Evolutionary conservation across 768 basidiomycete species (phyloP).

Genomic region (Boletus rubroflammeus): DNA sequence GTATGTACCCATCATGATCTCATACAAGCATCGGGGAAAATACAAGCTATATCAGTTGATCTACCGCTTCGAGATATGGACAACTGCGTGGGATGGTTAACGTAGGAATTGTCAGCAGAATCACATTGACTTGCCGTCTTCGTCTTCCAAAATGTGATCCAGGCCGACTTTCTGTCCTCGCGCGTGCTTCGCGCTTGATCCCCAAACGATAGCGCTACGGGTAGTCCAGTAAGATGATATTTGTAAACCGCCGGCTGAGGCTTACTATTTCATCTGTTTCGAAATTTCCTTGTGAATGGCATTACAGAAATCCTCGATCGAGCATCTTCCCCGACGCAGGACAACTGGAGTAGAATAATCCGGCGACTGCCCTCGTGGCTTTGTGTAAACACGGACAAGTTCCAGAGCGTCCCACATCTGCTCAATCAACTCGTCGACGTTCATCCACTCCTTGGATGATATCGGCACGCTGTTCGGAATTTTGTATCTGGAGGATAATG

Average conservation of each 20-base stretch:
- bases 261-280: constrained; percentile 95
- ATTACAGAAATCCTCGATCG: constrained; percentile 88
- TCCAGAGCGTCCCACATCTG: constrained; percentile 93
- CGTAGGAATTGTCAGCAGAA: not conserved
- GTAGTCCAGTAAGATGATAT: not conserved
- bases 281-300: constrained; percentile 96
- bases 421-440: constrained; percentile 90
- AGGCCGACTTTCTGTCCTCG: constrained; percentile 94
- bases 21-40: not conserved
- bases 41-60: not conserved
- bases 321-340: constrained; percentile 55
- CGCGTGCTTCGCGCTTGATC: constrained; percentile 94
- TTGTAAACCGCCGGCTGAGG: not conserved
- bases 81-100: constrained; percentile 37
- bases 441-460: constrained; percentile 92
- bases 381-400: constrained; percentile 94
- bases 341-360: constrained; percentile 93
- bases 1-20: not conserved
- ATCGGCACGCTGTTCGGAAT: constrained; percentile 96
- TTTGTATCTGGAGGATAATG: constrained; percentile 56
- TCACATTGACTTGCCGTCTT: constrained; percentile 60
- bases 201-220: constrained; percentile 86
- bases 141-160: constrained; percentile 83
- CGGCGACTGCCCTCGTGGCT: constrained; percentile 85
- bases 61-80: constrained; percentile 59